These are phyloP conservation scores for Calonectria naviculata DNA, from an alignment of 2,329 filamentous ascomycete species.

Conservation along the genomic window DNA sequence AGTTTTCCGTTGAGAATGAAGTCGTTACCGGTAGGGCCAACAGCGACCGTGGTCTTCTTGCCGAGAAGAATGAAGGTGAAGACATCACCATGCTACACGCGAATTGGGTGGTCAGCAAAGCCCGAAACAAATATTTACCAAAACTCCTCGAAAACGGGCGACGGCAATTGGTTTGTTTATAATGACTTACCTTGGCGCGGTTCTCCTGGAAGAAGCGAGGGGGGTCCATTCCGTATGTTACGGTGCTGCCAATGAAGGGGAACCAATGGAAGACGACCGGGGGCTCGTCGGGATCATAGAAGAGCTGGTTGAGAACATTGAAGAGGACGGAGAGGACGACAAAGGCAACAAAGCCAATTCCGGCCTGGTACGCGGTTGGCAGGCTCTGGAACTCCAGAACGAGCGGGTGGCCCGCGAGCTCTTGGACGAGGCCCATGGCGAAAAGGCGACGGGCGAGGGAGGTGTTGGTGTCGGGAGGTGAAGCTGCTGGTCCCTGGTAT, in stretches of 20 bases:
- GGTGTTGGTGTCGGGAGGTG: constrained; percentile 4
- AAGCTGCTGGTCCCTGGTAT: neutral
- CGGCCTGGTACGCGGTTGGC: constrained; percentile 59
- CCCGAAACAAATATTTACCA: neutral
- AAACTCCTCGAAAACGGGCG: neutral
- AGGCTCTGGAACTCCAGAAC: constrained; percentile 62
- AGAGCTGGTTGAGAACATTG: constrained; percentile 85
- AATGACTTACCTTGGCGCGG: constrained; percentile 74
- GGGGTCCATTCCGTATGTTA: constrained; percentile 95
- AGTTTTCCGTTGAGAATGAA: constrained; percentile 93
- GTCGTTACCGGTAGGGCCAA: constrained; percentile 86
- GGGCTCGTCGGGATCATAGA: constrained; percentile 85
- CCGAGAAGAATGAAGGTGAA: constrained; percentile 91
- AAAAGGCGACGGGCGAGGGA: constrained; percentile 10
- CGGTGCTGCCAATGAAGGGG: constrained; percentile 87
- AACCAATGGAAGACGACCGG: constrained; percentile 86
- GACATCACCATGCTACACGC: constrained; percentile 88
- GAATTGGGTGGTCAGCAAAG: constrained; percentile 16
- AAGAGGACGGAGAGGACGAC: constrained; percentile 71
- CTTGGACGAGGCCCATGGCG: constrained; percentile 67
- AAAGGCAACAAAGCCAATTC: constrained; percentile 54
- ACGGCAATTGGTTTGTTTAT: neutral
- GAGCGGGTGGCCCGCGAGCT: constrained; percentile 60
- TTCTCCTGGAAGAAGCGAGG: constrained; percentile 85
- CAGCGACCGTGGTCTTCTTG: constrained; percentile 87